Base-by-base conservation (phyloP, 2,329 filamentous ascomycete genomes). In the Aureobasidium sp. region DNA sequence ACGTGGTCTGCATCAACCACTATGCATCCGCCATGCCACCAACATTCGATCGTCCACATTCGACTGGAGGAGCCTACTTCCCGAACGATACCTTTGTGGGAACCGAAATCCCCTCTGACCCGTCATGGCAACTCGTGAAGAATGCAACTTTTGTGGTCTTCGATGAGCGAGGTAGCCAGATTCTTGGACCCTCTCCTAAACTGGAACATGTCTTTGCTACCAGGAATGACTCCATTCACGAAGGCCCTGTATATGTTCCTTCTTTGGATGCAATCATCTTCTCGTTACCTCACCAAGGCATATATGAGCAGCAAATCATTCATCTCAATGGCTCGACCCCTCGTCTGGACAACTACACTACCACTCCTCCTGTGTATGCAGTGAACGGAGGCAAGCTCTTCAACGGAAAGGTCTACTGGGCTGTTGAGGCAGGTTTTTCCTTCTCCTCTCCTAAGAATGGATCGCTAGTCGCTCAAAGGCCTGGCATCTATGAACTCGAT, bases 281-380 rank as follows among this genome's bases (percentile, higher is more conserved):
- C 39, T 74, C n/a, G 67, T 70, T 8, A 70, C 73, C 36, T 72
- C 73, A 25, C 61, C 72, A 37, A 74, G 74, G 25, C 68, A 69
- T 64, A 65, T 77, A 6, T 70, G 73, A 4, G 73, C 55, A 77
- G 60, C 61, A 68, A 6, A 66, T 68, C 16, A 61, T 77, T 5
- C 71, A 77, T 65, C 70, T 81, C 58, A 78, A 79, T 65, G 69
- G 75, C 60, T 67, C 71, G 64, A 78, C 68, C 64, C 78, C 68
- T 57, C 75, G 65, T 61, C 68, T 76, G 30, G 73, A 65, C 59
- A 73, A 71, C 62, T 79, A 66, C 63, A 69, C 71, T 63, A 76
- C 71, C 48, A 69, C 76, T 53, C 76, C 76, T 5, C 76, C 76
- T 7, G 71, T 77, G n/a, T 78, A 77, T 63, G 73, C 73, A 2